Conservation (phyloP, 2,329 filamentous ascomycete species). For the Pestalotiopsis sp. region DNA sequence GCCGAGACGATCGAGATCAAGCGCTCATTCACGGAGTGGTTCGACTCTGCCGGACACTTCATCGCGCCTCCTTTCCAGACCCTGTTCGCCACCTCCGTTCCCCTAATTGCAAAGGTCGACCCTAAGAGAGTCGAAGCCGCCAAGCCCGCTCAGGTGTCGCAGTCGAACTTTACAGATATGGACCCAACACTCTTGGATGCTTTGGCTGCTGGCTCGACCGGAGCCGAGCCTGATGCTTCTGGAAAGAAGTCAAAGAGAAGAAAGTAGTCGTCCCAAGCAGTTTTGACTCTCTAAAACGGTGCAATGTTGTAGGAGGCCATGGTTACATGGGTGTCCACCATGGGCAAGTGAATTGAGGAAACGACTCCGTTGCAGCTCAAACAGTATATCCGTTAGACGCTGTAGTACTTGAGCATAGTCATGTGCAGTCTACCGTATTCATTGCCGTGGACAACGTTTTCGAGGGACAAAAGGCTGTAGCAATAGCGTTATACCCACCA, state of each 20-base stretch:
- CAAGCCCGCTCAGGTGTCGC: not conserved
- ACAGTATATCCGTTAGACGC: not conserved
- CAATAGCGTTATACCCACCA: not conserved
- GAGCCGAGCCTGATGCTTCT: conserved; percentile 15
- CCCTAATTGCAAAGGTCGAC: conserved; percentile 67
- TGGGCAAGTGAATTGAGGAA: not conserved
- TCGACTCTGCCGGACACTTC: conserved; percentile 73
- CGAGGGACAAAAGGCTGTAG: not conserved
- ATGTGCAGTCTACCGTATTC: not conserved
- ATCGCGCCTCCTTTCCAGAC: conserved; percentile 77
- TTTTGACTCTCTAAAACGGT: not conserved
- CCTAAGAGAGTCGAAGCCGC: conserved; percentile 54
- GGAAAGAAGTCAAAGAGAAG: conserved; percentile 35
- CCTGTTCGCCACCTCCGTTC: conserved; percentile 71
- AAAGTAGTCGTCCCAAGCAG: conserved; percentile 21
- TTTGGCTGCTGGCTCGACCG: conserved; percentile 27
- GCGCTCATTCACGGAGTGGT: conserved; percentile 74
- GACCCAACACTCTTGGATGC: conserved; percentile 53
- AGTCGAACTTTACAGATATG: conserved; percentile 36
- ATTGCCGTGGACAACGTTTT: not conserved
- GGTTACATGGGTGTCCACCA: not conserved
- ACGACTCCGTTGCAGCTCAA: not conserved
- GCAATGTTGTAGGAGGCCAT: not conserved
- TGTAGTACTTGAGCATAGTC: not conserved
- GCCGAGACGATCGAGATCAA: conserved; percentile 55